phyloP scores from a whole-genome alignment of 371 early-diverging fungal genomes.

The Mucor piriformis region DNA sequence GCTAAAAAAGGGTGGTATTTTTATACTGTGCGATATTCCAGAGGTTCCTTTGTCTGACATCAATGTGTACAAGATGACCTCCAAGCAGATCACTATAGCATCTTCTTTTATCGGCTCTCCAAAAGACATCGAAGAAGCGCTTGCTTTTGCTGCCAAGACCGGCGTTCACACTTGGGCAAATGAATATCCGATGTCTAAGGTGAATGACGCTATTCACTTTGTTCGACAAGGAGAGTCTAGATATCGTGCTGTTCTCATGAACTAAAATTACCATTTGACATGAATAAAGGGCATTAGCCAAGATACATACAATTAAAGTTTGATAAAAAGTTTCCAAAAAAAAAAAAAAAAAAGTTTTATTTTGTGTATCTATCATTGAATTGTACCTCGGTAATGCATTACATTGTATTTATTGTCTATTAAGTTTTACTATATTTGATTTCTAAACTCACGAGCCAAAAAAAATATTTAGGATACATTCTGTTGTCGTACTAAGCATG shows the following conservation, averaged over 20 bases:
- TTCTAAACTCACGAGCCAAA: no score
- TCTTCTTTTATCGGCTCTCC: conserved; percentile 72
- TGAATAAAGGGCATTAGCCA: no score
- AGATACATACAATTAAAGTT: no score
- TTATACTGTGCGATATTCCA: conserved; percentile 68
- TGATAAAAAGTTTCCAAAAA: no score
- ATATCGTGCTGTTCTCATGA: conserved; percentile 28
- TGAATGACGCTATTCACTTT: conserved; percentile 30
- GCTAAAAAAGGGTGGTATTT: conserved; percentile 36
- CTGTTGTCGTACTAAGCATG: no score
- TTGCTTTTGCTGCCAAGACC: conserved; percentile 67
- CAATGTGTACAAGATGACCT: conserved; percentile 26
- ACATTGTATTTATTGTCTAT: no score
- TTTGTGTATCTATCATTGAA: no score
- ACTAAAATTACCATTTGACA: conserved; percentile 2
- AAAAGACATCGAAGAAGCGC: conserved; percentile 52
- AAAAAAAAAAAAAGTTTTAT: no score
- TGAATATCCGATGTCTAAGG: conserved; percentile 49
- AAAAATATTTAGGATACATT: no score
- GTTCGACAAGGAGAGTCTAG: conserved; percentile 25
- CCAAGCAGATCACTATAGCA: conserved; percentile 50
- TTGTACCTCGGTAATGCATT: no score
- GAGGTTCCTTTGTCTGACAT: conserved; percentile 48
- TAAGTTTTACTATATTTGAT: no score
- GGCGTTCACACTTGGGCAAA: conserved; percentile 67